phyloP scores from a whole-genome alignment of 2,329 filamentous ascomycete species.

The Trichoderma sp. region DNA sequence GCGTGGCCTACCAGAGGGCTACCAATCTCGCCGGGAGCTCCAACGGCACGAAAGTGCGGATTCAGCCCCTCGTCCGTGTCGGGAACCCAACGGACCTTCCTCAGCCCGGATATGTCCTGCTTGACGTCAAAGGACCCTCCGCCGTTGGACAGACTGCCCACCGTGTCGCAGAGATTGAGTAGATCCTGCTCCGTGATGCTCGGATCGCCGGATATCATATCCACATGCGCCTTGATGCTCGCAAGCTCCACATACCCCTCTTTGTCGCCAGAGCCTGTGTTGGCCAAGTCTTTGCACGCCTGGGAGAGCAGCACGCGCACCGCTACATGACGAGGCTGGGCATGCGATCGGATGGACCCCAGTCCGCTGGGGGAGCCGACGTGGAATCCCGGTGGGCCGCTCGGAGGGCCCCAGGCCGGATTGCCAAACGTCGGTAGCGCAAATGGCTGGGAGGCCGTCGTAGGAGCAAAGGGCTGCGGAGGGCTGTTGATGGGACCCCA shows the following conservation, averaged over 20 bases:
- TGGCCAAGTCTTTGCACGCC: slow-evolving; percentile 68
- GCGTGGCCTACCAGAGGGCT: slow-evolving; percentile 60
- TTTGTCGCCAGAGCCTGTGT: slow-evolving; percentile 43
- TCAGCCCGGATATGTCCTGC: slow-evolving; percentile 48
- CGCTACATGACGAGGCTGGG: slow-evolving; percentile 66
- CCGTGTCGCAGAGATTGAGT: slow-evolving; percentile 84
- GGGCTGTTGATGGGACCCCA: slow-evolving; percentile 47
- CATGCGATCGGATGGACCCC: slow-evolving; percentile 38
- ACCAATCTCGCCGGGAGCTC: slow-evolving; percentile 68
- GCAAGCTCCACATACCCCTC: slow-evolving; percentile 72
- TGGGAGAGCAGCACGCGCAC: slow-evolving; percentile 75
- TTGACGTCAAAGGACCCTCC: slow-evolving; percentile 82
- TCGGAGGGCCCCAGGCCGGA: slow-evolving; percentile 44
- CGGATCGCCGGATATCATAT: slow-evolving; percentile 52
- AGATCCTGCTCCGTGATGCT: slow-evolving; percentile 63
- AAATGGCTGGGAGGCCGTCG: slow-evolving; percentile 42
- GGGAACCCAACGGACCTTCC: slow-evolving; percentile 60
- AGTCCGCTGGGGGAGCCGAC: slow-evolving; percentile 40
- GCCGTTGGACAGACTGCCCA: slow-evolving; percentile 82
- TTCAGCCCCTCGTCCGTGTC: slow-evolving; percentile 50
- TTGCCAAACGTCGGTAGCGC: slow-evolving; percentile 53
- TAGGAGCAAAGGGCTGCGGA: slow-evolving; percentile 46
- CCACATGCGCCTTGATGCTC: slow-evolving; percentile 66
- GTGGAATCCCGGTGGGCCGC: slow-evolving; percentile 41
- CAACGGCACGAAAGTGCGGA: slow-evolving; percentile 49